A percentile compares a stretch with the other conserved stretches of the same genome.
Conservation (phyloP, 352 stramenopile species). For the Pythium volutum region DNA sequence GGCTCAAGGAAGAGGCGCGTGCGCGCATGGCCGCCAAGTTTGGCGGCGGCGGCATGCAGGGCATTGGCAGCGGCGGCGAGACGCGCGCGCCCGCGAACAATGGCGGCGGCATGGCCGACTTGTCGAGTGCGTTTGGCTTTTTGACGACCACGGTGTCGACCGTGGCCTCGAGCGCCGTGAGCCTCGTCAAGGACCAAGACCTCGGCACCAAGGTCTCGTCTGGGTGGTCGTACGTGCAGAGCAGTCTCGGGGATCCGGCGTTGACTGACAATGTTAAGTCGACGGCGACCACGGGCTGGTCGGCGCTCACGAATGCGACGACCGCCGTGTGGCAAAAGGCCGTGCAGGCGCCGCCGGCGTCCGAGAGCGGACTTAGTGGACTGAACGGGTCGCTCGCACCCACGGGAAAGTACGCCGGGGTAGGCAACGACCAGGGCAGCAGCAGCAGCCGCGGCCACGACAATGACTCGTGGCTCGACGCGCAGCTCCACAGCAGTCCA, state of each 20-base stretch:
- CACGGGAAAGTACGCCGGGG: constrained; percentile 64
- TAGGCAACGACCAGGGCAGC: constrained; percentile 47
- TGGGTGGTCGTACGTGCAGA: constrained; percentile 75
- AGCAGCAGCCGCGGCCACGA: constrained; percentile 41
- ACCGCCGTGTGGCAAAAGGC: constrained; percentile 58
- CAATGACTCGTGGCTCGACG: constrained; percentile 70
- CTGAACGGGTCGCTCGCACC: constrained; percentile 54
- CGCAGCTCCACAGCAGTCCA: constrained; percentile 34
- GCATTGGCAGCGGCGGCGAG: constrained; percentile 72
- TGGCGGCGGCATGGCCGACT: constrained; percentile 45
- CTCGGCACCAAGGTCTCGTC: constrained; percentile 75
- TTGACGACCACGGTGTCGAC: constrained; percentile 69
- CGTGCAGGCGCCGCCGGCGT: constrained; percentile 8
- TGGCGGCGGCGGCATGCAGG: constrained; percentile 65
- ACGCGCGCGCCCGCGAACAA: constrained; percentile 37
- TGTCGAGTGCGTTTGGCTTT: constrained; percentile 72
- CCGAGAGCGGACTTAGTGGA: constrained; percentile 18
- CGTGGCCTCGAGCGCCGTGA: constrained; percentile 59
- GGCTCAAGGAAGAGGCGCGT: constrained; percentile 67
- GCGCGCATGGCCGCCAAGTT: constrained; percentile 83
- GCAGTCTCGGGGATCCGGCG: constrained; percentile 64
- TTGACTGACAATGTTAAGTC: constrained; percentile 76
- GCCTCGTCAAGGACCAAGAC: constrained; percentile 72
- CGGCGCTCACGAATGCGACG: constrained; percentile 58
- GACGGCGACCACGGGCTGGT: constrained; percentile 75